Evolutionary conservation across 2,329 filamentous ascomycete species (phyloP), one percentile per base, ranked within the genome.

Genomic region (Aspergillus flavus): DNA sequence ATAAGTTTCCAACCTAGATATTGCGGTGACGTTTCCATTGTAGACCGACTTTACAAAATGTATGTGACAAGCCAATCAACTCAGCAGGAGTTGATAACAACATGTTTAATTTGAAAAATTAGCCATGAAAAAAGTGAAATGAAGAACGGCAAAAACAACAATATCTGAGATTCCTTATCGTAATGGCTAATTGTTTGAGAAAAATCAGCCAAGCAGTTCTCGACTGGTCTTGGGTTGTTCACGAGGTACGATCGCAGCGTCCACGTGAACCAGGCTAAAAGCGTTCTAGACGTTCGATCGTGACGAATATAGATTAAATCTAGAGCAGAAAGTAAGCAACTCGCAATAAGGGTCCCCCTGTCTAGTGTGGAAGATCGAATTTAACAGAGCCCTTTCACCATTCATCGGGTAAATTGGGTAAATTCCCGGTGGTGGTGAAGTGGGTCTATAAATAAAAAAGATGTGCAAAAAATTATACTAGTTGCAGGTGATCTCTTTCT

Each of bases 381-480:
- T 54, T 58, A 53, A 59, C 48, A 59, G 41, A 48, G 52, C 19
- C 21, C n/a, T 54, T 34, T 54, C 52, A 54, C 52, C 4, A 10
- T 36, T 54, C 30, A 21, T 41, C 52, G 52, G 52, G 52, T 55
- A 55, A 69, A 67, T 67, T 68, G 68, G 69, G 59, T 61, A 71
- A 68, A 64, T 65, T 65, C 62, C 65, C 68, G 65, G 65, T 55
- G 66, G 68, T 62, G 59, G 58, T 30, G 48, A 28, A 28, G 46
- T 52, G 48, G 48, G 48, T 52, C 48, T 52, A n/a, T 41, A 19
- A 19, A 41, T 41, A n/a, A 41, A 41, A 41, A 41, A n/a, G 39
- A 41, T 41, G 10, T 41, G 30, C 26, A 19, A 50, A 28, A 48
- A 50, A 50, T 12, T 16, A n/a, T 10, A 50, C 23, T 50, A 54